Percentiles rank a stretch among this genome's conserved stretches.
These are phyloP conservation scores for Talaromyces funiculosus DNA, from an alignment of 2,329 filamentous ascomycete genomes.

Conservation along the genomic window DNA sequence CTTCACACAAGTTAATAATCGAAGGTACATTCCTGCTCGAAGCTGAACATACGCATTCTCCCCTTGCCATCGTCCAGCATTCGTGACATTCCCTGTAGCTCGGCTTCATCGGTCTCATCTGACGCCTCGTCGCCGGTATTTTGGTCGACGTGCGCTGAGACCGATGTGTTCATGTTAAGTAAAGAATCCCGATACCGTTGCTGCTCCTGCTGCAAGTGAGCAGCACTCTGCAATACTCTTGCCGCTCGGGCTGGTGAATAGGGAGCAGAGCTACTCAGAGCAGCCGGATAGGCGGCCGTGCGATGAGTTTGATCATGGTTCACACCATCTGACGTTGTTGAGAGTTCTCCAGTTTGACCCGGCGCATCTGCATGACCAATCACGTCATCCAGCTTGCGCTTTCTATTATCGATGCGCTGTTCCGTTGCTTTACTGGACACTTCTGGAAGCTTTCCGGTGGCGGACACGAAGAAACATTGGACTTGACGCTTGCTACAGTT, in stretches of 20 bases:
- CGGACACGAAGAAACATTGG: conserved; percentile 43
- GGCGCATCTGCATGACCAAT: neutral
- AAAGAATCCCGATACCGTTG: conserved; percentile 14
- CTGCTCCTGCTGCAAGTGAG: neutral
- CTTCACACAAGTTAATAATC: conserved; percentile 26
- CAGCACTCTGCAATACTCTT: neutral
- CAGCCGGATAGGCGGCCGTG: neutral
- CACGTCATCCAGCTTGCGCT: conserved; percentile 4
- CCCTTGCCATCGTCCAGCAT: conserved; percentile 60
- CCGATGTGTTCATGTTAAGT: conserved; percentile 1
- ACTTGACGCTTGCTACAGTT: conserved; percentile 53
- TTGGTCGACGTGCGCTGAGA: neutral
- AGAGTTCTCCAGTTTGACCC: neutral
- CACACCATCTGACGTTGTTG: neutral
- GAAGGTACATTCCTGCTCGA: neutral
- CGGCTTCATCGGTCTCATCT: conserved; percentile 18
- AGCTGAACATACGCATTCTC: conserved; percentile 16
- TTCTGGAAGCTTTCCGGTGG: conserved; percentile 14
- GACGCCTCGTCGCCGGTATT: conserved; percentile 2
- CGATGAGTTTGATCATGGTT: neutral
- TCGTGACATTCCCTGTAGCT: conserved; percentile 52
- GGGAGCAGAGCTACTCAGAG: neutral
- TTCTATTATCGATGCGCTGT: conserved; percentile 8
- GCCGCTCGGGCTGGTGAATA: neutral
- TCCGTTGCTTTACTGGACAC: neutral